phyloP scores from a whole-genome alignment of 139 green algal species.

The Coelastrella sp. region DNA sequence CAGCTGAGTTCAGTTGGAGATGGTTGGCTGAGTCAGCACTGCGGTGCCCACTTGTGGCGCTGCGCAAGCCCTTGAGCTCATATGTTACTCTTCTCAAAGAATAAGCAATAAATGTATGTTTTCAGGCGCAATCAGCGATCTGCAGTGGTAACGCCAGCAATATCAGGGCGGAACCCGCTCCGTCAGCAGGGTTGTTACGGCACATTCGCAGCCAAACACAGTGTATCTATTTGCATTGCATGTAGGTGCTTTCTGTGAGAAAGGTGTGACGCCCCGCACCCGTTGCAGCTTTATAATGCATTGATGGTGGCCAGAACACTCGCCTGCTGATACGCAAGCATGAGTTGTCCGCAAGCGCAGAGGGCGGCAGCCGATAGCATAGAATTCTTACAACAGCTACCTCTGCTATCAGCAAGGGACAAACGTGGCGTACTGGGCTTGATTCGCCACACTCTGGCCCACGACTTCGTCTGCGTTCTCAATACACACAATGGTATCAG shows the following conservation, averaged over 20 bases:
- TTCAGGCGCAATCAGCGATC: background rate
- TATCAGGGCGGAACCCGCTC: too few relatives aligned
- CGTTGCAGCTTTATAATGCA: background rate
- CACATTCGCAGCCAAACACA: too few relatives aligned
- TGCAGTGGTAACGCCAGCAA: too few relatives aligned
- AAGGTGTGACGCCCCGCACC: too few relatives aligned
- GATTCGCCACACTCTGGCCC: background rate
- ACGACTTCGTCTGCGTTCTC: background rate
- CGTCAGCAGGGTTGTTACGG: too few relatives aligned
- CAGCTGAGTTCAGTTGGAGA: too few relatives aligned
- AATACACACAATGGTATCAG: slow-evolving; percentile 10
- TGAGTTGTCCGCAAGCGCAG: background rate
- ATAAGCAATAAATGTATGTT: too few relatives aligned
- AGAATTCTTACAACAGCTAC: background rate
- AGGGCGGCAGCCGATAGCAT: background rate
- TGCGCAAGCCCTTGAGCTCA: too few relatives aligned
- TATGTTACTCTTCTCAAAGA: too few relatives aligned
- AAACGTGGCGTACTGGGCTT: background rate
- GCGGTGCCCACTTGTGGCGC: background rate
- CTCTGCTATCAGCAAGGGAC: slow-evolving; percentile 5
- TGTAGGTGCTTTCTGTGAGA: too few relatives aligned
- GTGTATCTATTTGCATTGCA: too few relatives aligned
- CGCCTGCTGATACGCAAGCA: background rate
- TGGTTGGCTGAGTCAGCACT: slow-evolving; percentile 2
- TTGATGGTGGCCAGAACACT: background rate